Conservation (phyloP, 805 yeast species). For the Debaryomyces prosopidis region DNA sequence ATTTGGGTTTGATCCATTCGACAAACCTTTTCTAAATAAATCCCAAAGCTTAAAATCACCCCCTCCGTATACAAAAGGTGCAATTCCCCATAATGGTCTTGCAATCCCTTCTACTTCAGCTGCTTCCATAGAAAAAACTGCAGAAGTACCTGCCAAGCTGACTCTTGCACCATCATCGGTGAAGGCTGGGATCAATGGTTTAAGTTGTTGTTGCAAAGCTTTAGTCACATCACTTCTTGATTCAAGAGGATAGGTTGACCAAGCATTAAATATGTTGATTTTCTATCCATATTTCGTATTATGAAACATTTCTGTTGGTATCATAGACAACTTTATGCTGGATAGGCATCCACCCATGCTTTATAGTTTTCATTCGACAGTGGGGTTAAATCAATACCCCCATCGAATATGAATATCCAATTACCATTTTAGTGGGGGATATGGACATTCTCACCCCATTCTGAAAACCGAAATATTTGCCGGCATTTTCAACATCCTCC, state of each 20-base stretch:
- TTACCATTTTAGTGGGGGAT: no score
- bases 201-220: conserved; percentile 8
- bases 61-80: conserved; percentile 20
- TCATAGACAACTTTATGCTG: no score
- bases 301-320: no score
- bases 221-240: conserved; percentile 5
- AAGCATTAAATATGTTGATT: neutral
- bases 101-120: conserved; percentile 28
- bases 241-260: conserved; percentile 4
- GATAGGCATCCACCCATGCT: no score
- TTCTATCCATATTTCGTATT: no score
- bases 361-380: no score
- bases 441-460: no score
- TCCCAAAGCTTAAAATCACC: conserved; percentile 20
- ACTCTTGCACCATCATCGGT: conserved; percentile 14
- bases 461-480: no score
- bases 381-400: no score
- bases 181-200: conserved; percentile 11
- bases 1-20: conserved; percentile 25
- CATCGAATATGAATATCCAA: no score
- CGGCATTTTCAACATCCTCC: no score
- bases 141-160: conserved; percentile 18
- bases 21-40: conserved; percentile 20
- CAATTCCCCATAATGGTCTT: conserved; percentile 30
- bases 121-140: conserved; percentile 20